Conservation (phyloP, 2,329 filamentous ascomycete species). For the Colletotrichum sp. region DNA sequence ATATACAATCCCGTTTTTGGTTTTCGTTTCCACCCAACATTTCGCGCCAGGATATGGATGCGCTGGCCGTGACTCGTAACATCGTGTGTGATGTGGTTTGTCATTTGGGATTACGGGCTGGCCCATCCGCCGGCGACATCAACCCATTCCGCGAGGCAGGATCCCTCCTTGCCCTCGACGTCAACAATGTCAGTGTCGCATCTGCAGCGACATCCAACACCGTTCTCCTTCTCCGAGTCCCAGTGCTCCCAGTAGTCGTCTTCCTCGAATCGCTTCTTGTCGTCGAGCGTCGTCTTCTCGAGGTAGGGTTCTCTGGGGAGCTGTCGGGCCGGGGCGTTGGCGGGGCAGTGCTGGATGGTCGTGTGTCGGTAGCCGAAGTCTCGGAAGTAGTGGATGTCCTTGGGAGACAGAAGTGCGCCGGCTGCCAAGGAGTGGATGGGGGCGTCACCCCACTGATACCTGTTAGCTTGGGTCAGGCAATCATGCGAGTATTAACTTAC, state of each 20-base stretch:
- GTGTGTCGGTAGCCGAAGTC: slow-evolving; percentile 98
- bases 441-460: slow-evolving; percentile 90
- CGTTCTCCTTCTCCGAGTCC: slow-evolving; percentile 90
- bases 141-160: slow-evolving; percentile 95
- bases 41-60: background rate
- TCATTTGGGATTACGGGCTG: slow-evolving; percentile 38
- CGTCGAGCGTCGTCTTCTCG: slow-evolving; percentile 79
- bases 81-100: slow-evolving; percentile 5
- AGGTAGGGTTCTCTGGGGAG: slow-evolving; percentile 80
- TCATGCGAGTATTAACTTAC: slow-evolving; percentile 54
- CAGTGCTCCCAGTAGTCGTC: slow-evolving; percentile 94
- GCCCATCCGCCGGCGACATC: slow-evolving; percentile 96
- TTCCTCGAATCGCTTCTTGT: slow-evolving; percentile 86
- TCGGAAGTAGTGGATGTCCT: slow-evolving; percentile 97
- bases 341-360: slow-evolving; percentile 97
- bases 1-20: slow-evolving; percentile 15
- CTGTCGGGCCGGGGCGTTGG: slow-evolving; percentile 90
- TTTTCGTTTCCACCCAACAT: background rate
- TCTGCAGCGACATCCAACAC: slow-evolving; percentile 93
- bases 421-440: slow-evolving; percentile 97
- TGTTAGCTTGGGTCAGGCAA: slow-evolving; percentile 35
- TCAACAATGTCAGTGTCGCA: slow-evolving; percentile 98
- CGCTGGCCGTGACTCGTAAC: slow-evolving; percentile 14
- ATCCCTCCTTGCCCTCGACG: slow-evolving; percentile 96
- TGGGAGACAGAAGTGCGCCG: slow-evolving; percentile 79